phyloP scores from a whole-genome alignment of 495 filamentous ascomycete species.

The Penicillium lividum region DNA sequence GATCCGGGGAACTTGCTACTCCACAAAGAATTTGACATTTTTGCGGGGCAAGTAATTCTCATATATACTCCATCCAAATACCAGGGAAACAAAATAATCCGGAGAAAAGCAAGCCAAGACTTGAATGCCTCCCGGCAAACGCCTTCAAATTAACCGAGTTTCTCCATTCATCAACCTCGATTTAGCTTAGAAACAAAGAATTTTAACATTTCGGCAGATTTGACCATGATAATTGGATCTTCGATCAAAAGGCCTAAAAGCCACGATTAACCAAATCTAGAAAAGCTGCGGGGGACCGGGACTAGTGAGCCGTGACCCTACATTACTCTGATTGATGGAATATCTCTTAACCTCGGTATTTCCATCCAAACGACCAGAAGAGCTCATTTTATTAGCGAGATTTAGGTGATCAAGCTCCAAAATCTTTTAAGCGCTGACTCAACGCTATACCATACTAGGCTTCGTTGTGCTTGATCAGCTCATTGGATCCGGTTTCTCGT shows the following conservation, averaged over 20 bases:
- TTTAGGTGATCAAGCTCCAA: neutral
- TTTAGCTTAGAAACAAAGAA: conserved; percentile 1
- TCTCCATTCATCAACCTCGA: neutral
- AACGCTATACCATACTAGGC: conserved; percentile 4
- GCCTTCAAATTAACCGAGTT: conserved; percentile 3
- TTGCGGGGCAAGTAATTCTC: conserved; percentile 1
- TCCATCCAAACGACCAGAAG: neutral
- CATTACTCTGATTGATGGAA: conserved; percentile 39
- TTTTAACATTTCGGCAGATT: conserved; percentile 3
- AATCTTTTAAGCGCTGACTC: neutral
- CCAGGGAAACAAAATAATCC: neutral
- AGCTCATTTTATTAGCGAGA: neutral
- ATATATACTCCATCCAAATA: conserved; percentile 8
- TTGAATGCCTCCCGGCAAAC: neutral
- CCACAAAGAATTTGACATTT: conserved; percentile 14
- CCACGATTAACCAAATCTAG: neutral
- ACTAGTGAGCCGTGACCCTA: neutral
- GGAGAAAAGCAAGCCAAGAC: conserved; percentile 3
- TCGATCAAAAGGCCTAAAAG: neutral
- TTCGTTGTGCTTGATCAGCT: neutral
- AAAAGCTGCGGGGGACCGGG: conserved; percentile 11
- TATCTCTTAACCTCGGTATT: conserved; percentile 13
- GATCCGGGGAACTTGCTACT: conserved; percentile 21
- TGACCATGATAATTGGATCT: neutral
- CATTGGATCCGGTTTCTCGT: neutral